These are phyloP conservation scores for Ogataea trehaloabstinens DNA, from an alignment of 805 yeast species.

Conservation along the genomic window DNA sequence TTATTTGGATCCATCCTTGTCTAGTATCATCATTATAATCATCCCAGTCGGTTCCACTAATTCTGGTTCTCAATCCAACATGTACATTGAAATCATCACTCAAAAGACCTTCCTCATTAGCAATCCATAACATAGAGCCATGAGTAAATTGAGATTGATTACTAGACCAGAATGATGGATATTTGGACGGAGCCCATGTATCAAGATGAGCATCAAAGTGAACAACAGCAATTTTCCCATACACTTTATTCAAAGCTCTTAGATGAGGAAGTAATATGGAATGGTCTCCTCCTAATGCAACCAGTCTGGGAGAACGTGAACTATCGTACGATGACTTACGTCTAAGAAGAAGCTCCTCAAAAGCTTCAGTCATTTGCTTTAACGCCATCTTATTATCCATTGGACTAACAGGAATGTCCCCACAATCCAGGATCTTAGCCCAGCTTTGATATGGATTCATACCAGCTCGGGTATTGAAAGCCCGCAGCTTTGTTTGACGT, in stretches of 20 bases:
- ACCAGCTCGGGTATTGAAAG: conserved; percentile 60
- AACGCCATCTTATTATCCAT: conserved; percentile 55
- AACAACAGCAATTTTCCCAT: conserved; percentile 70
- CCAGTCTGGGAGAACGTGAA: conserved; percentile 53
- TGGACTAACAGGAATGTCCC: conserved; percentile 59
- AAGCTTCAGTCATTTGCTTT: conserved; percentile 52
- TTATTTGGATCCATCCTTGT: conserved; percentile 68
- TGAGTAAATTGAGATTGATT: conserved; percentile 60
- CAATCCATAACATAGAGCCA: conserved; percentile 87
- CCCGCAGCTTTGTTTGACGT: conserved; percentile 66
- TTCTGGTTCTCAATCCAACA: conserved; percentile 73
- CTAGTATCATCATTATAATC: conserved; percentile 66
- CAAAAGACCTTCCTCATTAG: conserved; percentile 64
- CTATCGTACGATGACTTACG: conserved; percentile 24
- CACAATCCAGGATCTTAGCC: conserved; percentile 54
- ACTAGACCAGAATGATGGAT: conserved; percentile 43
- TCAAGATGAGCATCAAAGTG: conserved; percentile 88
- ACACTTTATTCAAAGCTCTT: conserved; percentile 55
- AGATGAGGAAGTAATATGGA: conserved; percentile 71
- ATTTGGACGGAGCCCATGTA: conserved; percentile 74
- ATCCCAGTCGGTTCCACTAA: conserved; percentile 55
- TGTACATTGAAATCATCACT: conserved; percentile 58
- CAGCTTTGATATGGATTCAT: conserved; percentile 49
- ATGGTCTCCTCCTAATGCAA: conserved; percentile 84
- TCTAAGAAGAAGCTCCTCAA: conserved; percentile 50